Percentiles rank a stretch among this genome's conserved stretches.
phyloP scores from a whole-genome alignment of 805 yeast genomes.

The Candida glaebosa region DNA sequence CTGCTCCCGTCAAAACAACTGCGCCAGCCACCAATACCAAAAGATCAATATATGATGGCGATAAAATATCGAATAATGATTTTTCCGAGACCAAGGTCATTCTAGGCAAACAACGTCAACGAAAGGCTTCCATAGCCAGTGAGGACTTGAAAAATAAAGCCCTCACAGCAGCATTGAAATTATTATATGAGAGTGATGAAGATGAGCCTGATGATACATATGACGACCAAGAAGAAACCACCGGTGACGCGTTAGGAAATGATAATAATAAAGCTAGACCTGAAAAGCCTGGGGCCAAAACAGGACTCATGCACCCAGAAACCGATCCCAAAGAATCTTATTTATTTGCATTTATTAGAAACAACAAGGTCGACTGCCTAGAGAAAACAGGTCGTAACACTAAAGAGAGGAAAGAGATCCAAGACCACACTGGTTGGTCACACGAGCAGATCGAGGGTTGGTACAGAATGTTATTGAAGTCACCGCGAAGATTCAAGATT shows the following conservation, averaged over 20 bases:
- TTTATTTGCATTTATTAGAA: conserved; percentile 1
- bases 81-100: conserved; percentile 19
- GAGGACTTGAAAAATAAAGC: conserved; percentile 56
- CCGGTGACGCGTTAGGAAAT: conserved; percentile 19
- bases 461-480: conserved; percentile 70
- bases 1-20: conserved; percentile 2
- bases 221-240: conserved; percentile 50
- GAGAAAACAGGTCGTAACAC: conserved; percentile 42
- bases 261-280: conserved; percentile 7
- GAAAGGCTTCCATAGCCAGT: conserved; percentile 9
- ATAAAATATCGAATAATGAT: conserved; percentile 26
- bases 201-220: conserved; percentile 81
- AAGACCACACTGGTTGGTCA: conserved; percentile 60
- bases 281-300: conserved; percentile 5
- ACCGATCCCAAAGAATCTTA: conserved; percentile 8
- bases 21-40: background rate
- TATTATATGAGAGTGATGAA: conserved; percentile 72
- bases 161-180: conserved; percentile 53
- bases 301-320: conserved; percentile 11
- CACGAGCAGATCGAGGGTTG: conserved; percentile 95
- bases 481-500: conserved; percentile 57
- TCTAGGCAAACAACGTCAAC: conserved; percentile 27
- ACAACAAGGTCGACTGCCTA: background rate
- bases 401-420: conserved; percentile 48
- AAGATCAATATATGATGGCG: conserved; percentile 23